Conservation (phyloP, 2,329 filamentous ascomycete species). For the Myriangium duriaei region DNA sequence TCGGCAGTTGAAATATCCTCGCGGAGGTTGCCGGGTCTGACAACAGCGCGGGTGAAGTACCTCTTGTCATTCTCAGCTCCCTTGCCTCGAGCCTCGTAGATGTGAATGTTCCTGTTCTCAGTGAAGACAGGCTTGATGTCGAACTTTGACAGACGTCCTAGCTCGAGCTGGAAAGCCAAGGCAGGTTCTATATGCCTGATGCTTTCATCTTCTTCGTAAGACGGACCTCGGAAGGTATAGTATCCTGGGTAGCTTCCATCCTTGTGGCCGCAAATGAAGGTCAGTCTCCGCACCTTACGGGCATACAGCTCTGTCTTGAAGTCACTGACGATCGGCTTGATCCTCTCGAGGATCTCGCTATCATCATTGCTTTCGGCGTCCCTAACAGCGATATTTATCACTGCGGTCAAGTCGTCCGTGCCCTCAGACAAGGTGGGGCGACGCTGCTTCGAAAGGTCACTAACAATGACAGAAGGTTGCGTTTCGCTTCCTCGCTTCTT, state of each 20-base stretch:
- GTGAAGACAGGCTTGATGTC: conserved; percentile 97
- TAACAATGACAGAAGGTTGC: conserved; percentile 41
- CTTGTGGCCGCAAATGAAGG: conserved; percentile 90
- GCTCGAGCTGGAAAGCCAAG: conserved; percentile 95
- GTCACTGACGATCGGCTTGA: conserved; percentile 62
- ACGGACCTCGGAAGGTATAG: conserved; percentile 93
- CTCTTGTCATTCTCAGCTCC: conserved; percentile 91
- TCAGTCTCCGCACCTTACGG: conserved; percentile 75
- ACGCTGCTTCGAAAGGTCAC: conserved; percentile 63
- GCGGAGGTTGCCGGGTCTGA: conserved; percentile 82
- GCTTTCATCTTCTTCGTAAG: conserved; percentile 80
- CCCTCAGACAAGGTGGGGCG: conserved; percentile 31
- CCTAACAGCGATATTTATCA: conserved; percentile 82
- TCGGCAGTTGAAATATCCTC: conserved; percentile 98
- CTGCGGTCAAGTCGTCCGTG: conserved; percentile 72
- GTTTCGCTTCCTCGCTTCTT: conserved; percentile 40
- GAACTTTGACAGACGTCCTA: conserved; percentile 89
- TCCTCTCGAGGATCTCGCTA: conserved; percentile 63
- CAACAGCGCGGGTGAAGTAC: conserved; percentile 94
- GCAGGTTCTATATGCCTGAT: conserved; percentile 97
- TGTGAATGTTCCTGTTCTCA: conserved; percentile 97
- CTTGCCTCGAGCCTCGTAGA: conserved; percentile 94
- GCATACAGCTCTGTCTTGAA: conserved; percentile 73
- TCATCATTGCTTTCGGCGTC: conserved; percentile 79
- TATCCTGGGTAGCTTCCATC: conserved; percentile 93